A percentile compares a stretch with the other conserved stretches of the same genome.
These are phyloP conservation scores for Backusella westeae DNA, from an alignment of 192 early-diverging fungal genomes.

Conservation along the genomic window DNA sequence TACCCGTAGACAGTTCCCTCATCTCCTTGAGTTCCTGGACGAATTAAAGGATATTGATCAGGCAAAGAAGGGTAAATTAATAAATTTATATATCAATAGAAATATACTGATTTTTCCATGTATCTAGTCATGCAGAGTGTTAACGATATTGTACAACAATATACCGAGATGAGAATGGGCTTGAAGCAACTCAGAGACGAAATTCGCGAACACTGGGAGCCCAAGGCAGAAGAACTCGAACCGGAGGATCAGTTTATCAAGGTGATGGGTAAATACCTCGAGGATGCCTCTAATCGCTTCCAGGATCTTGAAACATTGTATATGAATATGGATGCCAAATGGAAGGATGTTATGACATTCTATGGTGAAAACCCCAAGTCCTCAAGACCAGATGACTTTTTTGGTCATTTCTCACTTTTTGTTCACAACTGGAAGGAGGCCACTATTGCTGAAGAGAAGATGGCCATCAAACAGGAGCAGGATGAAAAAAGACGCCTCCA, in stretches of 20 bases:
- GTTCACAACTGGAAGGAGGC: conserved; percentile 57
- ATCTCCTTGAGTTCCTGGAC: conserved; percentile 54
- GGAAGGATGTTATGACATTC: conserved; percentile 62
- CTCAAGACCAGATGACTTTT: conserved; percentile 79
- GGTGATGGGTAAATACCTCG: conserved; percentile 62
- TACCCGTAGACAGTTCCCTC: conserved; percentile 60
- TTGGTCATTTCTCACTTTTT: conserved; percentile 75
- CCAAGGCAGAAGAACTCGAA: conserved; percentile 39
- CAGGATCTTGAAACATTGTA: conserved; percentile 56
- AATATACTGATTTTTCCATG: not conserved
- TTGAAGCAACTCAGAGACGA: conserved; percentile 47
- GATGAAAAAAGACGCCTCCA: conserved; percentile 31
- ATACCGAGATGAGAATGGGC: conserved; percentile 27
- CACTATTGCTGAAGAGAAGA: conserved; percentile 19
- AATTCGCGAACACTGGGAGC: conserved; percentile 35
- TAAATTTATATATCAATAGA: not conserved
- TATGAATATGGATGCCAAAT: conserved; percentile 65
- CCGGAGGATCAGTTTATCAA: conserved; percentile 62
- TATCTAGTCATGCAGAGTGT: conserved; percentile 24
- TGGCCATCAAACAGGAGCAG: conserved; percentile 40
- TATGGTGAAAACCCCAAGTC: conserved; percentile 72
- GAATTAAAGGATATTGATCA: conserved; percentile 67
- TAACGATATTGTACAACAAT: conserved; percentile 36
- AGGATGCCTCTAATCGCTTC: conserved; percentile 57
- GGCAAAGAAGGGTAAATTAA: conserved; percentile 52